These are phyloP conservation scores for Ophiorrhiza pumila DNA, from an alignment of 257 asterid genomes.

Conservation along the genomic window DNA sequence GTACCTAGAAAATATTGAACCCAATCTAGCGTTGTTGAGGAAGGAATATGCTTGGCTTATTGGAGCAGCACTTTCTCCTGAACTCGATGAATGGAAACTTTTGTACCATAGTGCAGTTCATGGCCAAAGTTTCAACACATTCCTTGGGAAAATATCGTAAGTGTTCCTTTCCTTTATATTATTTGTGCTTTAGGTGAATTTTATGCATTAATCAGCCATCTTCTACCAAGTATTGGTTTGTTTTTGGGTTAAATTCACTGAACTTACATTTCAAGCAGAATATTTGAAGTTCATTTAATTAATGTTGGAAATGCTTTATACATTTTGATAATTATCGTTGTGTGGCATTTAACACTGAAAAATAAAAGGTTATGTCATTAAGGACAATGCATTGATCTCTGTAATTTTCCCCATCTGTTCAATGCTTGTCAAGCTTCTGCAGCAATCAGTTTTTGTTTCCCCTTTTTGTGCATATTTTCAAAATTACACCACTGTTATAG, in stretches of 20 bases:
- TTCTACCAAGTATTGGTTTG: conserved; percentile 7
- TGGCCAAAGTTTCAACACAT: conserved; percentile 86
- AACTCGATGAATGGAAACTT: conserved; percentile 80
- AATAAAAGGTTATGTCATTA: not conserved
- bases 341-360: not conserved
- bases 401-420: not conserved
- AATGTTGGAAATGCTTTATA: not conserved
- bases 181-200: not conserved
- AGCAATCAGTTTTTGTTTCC: not conserved
- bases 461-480: not conserved
- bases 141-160: conserved; percentile 75
- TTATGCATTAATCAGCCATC: not conserved
- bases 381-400: not conserved
- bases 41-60: conserved; percentile 91
- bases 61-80: conserved; percentile 75
- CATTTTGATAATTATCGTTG: not conserved
- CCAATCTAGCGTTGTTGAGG: conserved; percentile 53
- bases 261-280: not conserved
- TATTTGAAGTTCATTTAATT: not conserved
- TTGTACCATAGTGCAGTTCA: conserved; percentile 75
- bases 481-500: not conserved
- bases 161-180: conserved; percentile 24
- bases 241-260: not conserved
- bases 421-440: not conserved
- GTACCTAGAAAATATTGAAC: conserved; percentile 40